Evolutionary conservation across 306 rosid species (phyloP), one percentile per base, ranked within the genome.

Genomic region (Arachis hypogaea): DNA sequence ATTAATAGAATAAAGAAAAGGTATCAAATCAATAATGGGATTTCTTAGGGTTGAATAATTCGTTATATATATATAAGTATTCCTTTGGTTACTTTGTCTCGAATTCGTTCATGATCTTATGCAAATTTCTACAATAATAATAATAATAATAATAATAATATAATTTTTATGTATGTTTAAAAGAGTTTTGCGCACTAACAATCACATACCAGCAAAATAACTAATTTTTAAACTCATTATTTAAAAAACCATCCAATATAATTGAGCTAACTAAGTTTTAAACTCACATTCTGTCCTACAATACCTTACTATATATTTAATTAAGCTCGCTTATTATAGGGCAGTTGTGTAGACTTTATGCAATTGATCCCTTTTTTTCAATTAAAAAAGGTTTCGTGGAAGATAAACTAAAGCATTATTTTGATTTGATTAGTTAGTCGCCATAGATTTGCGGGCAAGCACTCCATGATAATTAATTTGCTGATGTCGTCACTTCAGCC

Each of bases 381-480:
- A 6, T 50, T 0, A 59, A 12, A 43, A 51, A 44, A 18, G 51
- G 59, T 52, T 66, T 61, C 78, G 69, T 77, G 68, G 76, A 77
- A 60, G 82, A 72, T 42, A 52, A 72, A 67, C 11, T 46, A 54
- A 66, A 45, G 40, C 73, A 72, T 16, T 12, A 33, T 33, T 33
- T 33, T 33, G 38, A 33, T 33, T 33, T 33, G 38, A 33, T 33
- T 33, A 12, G 46, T 29, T 60, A n/a, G 18, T 60, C 11, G 45
- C 69, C 66, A 11, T 43, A 16, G 63, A 71, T 60, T 71, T 7
- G 40, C 0, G 79, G 63, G 62, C 58, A 77, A 71, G 75, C 72
- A 59, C 28, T 44, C n/a, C 50, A 40, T 11, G 42, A 47, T 70
- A 65, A 50, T 69, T 42, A 28, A 71, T 72, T 38, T 71, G 12